Base-by-base conservation (phyloP, 805 yeast species). In the Wickerhamomyces tratensis region DNA sequence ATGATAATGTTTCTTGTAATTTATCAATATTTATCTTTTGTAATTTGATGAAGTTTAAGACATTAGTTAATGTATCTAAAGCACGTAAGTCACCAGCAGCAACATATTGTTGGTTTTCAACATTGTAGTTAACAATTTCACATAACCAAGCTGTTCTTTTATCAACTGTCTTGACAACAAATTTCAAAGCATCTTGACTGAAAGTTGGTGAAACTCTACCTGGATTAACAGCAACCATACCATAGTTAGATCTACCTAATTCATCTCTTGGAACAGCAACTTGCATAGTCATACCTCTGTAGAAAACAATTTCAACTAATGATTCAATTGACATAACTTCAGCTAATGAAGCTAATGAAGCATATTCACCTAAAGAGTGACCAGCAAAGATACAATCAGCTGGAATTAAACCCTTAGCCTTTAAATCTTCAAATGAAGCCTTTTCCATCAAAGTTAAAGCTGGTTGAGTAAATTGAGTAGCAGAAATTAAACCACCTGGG, bases 211-310 rank as follows among this genome's bases (percentile, higher is more conserved):
- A 78, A 49, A 93, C 83, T 68, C 99, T 82, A 48, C 94, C 76
- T 58, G 99, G 99, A 71, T 94, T 93, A 45, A 91, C 89, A 42
- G 99, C 99, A 72, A 87, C 78, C 99, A 93, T 93, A 74, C 98
- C 98, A 61, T 93, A 93, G 74, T 93, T 93, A 46, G 98, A 93
- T 70, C 98, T 84, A 40, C 99, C 99, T 41, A 68, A 62, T 43
- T 80, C 77, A 67, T 93, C 99, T 72, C 99, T 84, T 62, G 98
- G 98, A 52, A 93, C 99, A 39, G 98, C 98, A 51, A 93, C 98
- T 73, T 93, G 98, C 99, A 93, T 93, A 40, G 99, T 94, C 98
- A 93, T 93, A 77, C 99, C 99, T 74, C 99, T 83, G 77, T 93
- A 94, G 77, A 93, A 93, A 42, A 91, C 98, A 64, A 91, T 95